Conservation (phyloP, 2,329 filamentous ascomycete species). For the Penicillium sp. region DNA sequence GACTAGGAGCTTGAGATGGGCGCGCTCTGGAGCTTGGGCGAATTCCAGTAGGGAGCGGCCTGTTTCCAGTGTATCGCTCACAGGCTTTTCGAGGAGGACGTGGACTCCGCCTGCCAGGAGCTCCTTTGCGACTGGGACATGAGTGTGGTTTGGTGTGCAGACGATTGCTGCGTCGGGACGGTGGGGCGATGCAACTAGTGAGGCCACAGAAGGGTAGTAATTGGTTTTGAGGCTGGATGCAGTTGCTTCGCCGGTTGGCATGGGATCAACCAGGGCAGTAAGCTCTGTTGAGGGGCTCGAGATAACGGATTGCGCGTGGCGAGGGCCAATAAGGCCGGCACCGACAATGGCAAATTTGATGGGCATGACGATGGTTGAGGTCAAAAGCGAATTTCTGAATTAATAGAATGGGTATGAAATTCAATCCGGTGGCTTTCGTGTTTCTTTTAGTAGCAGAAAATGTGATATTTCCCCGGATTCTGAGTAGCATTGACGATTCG, state of each 20-base stretch:
- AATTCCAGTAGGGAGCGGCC: slow-evolving; percentile 22
- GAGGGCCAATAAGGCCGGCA: slow-evolving; percentile 50
- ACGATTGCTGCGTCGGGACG: slow-evolving; percentile 56
- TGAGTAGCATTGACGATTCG: background rate
- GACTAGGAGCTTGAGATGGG: slow-evolving; percentile 48
- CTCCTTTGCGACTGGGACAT: slow-evolving; percentile 51
- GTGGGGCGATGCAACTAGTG: slow-evolving; percentile 39
- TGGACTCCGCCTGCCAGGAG: slow-evolving; percentile 50
- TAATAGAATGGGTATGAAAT: background rate
- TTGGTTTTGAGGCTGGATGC: slow-evolving; percentile 39
- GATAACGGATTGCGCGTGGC: slow-evolving; percentile 47
- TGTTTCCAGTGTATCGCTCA: slow-evolving; percentile 40
- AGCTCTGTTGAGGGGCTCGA: slow-evolving; percentile 39
- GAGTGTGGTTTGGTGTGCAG: slow-evolving; percentile 59
- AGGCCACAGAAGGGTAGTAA: slow-evolving; percentile 41
- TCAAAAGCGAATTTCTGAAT: background rate
- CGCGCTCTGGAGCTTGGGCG: slow-evolving; percentile 14
- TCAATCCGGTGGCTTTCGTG: background rate
- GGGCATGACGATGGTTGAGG: slow-evolving; percentile 3
- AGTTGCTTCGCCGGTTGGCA: slow-evolving; percentile 33
- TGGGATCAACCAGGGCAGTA: slow-evolving; percentile 48
- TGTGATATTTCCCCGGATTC: background rate
- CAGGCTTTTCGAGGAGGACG: slow-evolving; percentile 57
- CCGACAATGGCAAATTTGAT: slow-evolving; percentile 47
- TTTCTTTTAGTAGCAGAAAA: background rate